These are phyloP conservation scores for Mrakia frigida DNA, from an alignment of 768 basidiomycete genomes.

Conservation along the genomic window DNA sequence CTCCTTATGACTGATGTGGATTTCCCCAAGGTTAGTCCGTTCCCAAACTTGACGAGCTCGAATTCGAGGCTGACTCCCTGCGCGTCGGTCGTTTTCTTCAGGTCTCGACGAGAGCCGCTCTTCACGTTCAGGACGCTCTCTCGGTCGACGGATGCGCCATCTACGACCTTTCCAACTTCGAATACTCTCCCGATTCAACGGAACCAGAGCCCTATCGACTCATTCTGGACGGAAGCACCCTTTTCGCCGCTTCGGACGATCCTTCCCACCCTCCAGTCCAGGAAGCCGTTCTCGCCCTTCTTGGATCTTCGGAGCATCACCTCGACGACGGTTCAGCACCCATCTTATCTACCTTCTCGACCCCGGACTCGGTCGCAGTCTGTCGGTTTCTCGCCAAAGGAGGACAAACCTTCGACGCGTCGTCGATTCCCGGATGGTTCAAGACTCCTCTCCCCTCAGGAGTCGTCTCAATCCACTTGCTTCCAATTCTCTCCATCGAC, in stretches of 20 bases:
- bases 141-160: background rate
- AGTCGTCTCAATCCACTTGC: background rate
- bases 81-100: background rate
- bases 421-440: background rate
- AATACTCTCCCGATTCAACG: background rate
- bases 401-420: background rate
- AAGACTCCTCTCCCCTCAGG: background rate
- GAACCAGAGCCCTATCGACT: background rate
- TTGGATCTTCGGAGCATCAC: background rate
- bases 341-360: background rate
- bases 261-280: background rate
- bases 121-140: background rate
- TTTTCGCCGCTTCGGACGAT: background rate
- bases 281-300: background rate
- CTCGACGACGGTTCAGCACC: background rate
- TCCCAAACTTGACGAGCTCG: background rate
- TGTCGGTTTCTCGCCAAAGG: background rate
- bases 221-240: background rate
- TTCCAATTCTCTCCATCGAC: slow-evolving; percentile 4
- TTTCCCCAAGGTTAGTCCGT: background rate
- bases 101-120: background rate
- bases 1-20: background rate
- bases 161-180: slow-evolving; percentile 7
- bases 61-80: background rate
- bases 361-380: background rate